These are phyloP conservation scores for Fusarium scirpi DNA, from an alignment of 2,329 filamentous ascomycete species.

Conservation along the genomic window DNA sequence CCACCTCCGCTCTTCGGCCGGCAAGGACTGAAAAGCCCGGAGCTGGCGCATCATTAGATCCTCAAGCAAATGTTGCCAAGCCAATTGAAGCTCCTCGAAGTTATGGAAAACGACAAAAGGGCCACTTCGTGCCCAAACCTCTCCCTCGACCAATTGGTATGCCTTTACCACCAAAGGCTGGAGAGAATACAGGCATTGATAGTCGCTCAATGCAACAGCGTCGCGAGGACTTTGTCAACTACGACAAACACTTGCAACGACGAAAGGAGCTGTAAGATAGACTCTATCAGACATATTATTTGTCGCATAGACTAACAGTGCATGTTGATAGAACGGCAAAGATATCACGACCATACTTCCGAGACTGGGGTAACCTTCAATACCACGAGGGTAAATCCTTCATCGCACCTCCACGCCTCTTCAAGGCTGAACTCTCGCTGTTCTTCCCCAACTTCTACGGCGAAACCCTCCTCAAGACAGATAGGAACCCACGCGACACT, in stretches of 20 bases:
- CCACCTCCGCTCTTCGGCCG: conserved; percentile 55
- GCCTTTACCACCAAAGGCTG: conserved; percentile 75
- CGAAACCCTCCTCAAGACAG: conserved; percentile 73
- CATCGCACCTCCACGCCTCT: conserved; percentile 83
- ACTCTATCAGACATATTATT: too few relatives aligned
- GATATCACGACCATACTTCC: conserved; percentile 90
- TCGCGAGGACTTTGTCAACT: conserved; percentile 84
- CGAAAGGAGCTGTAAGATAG: conserved; percentile 77
- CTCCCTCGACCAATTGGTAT: conserved; percentile 85
- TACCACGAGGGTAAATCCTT: conserved; percentile 93
- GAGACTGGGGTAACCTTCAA: conserved; percentile 89
- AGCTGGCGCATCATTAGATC: conserved; percentile 53
- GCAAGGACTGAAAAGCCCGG: conserved; percentile 52
- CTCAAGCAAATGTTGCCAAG: conserved; percentile 56
- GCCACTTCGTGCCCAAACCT: conserved; percentile 68
- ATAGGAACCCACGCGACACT: conserved; percentile 71
- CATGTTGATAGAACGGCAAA: conserved; percentile 70
- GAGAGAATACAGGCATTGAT: conserved; percentile 87
- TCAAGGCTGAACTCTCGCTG: conserved; percentile 83
- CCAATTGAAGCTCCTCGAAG: conserved; percentile 69
- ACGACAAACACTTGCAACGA: conserved; percentile 83
- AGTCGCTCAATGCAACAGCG: conserved; percentile 73
- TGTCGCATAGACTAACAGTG: conserved; percentile 7
- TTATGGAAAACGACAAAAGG: conserved; percentile 66
- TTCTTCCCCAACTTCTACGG: conserved; percentile 96